Base-by-base conservation (phyloP, 257 asterid species). In the Catharanthus roseus region DNA sequence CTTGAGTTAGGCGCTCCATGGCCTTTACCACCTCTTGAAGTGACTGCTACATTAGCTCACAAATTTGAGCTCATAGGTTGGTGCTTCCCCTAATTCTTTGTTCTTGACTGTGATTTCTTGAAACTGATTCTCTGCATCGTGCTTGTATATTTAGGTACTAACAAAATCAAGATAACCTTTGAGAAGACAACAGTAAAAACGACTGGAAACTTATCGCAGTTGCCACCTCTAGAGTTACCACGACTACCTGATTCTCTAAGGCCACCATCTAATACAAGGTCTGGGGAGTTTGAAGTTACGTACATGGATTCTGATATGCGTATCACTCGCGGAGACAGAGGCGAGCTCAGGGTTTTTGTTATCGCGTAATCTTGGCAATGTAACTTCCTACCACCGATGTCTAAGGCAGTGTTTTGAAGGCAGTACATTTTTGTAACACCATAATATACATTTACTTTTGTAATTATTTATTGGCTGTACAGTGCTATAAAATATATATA, bases 21-120 rank as follows among this genome's bases (percentile, higher is more conserved):
- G 97, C 99, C 99, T 73, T 74, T 95, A 31, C 96, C 95, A 9
- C 95, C 95, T 50, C 19, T 87, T 49, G 89, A 89, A 81, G 82
- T 77, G 44, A 95, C 96, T n/a, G 97, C 99, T 45, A 89, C 93
- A 68, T 85, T 95, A 78, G 96, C 92, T 78, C 97, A 95, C 90
- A 95, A 95, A 83, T 95, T 91, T 33, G 93, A 89, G 74, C 57
- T 89, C 74, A 77, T 79, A 84, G 96, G 96, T 89, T 53, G 55
- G 86, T 80, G 21, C 63, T 62, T 61, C 39, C 56, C 39, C 61
- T 39, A 31, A 50, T 4, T 31, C 33, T 19, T 44, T 6, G 3
- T 16, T 57, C 36, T 39, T 56, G 41, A 34, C 29, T 26, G 10
- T 49, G 39, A 28, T 36, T 64, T 19, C 66, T 41, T 57, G 42